Percentiles rank a stretch among this genome's conserved stretches.
Evolutionary conservation across 192 early-diverging fungal genomes (phyloP).

Genomic region (Lunasporangiospora selenospora): DNA sequence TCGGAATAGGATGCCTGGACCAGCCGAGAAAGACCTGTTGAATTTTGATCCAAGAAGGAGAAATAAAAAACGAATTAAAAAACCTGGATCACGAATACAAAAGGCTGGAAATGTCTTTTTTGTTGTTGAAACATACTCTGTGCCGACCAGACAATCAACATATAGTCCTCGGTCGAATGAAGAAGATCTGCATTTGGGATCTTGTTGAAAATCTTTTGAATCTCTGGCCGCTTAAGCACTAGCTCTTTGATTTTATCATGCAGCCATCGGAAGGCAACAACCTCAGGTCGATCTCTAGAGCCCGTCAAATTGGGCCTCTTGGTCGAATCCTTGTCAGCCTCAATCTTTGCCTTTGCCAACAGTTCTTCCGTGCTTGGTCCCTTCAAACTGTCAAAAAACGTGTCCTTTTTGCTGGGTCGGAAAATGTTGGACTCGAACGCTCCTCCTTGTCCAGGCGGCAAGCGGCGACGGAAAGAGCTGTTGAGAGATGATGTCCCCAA

Average conservation of each 20-base stretch:
- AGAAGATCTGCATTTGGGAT: constrained; percentile 17
- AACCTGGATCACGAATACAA: background rate
- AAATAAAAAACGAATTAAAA: background rate
- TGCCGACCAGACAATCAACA: constrained; percentile 33
- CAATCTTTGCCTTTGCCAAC: constrained; percentile 13
- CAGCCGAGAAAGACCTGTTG: constrained; percentile 32
- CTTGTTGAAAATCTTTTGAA: constrained; percentile 24
- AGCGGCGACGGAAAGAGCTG: constrained; percentile 10
- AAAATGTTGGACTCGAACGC: constrained; percentile 39
- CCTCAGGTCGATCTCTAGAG: constrained; percentile 23
- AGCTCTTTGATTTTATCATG: constrained; percentile 21
- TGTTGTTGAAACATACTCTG: constrained; percentile 33
- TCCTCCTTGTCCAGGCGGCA: constrained; percentile 31
- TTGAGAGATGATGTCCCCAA: constrained; percentile 7
- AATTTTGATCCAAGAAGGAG: background rate
- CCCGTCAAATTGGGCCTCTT: constrained; percentile 14
- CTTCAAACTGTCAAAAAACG: constrained; percentile 34
- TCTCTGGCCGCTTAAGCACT: constrained; percentile 20
- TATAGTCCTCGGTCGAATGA: constrained; percentile 25
- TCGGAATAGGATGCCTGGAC: constrained; percentile 33
- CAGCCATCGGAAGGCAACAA: constrained; percentile 35
- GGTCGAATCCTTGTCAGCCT: constrained; percentile 15
- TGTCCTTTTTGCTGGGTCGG: constrained; percentile 20
- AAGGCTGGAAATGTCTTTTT: too few species aligned
- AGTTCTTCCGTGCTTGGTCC: constrained; percentile 41